Evolutionary conservation across 257 asterid species (phyloP).

Genomic region (Coffea canephora): DNA sequence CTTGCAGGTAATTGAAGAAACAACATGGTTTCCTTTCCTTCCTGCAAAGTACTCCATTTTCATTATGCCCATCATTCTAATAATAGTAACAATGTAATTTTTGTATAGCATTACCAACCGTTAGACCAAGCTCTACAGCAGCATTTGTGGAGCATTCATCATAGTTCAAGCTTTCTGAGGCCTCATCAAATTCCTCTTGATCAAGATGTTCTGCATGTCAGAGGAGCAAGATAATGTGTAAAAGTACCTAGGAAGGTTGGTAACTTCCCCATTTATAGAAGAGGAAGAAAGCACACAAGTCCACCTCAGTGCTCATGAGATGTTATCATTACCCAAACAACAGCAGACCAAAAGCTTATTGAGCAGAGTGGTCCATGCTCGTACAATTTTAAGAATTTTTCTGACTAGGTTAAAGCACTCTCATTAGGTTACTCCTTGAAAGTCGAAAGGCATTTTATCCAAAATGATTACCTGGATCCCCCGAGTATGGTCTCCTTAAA

Average conservation of each 20-base stretch:
- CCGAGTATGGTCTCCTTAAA: conserved; percentile 79
- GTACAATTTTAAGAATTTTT: background rate
- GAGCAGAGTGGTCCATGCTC: background rate
- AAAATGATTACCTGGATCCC: conserved; percentile 69
- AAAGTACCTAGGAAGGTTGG: background rate
- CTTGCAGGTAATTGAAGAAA: conserved; percentile 63
- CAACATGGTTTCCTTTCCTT: conserved; percentile 47
- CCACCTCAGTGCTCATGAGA: background rate
- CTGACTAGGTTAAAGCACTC: background rate
- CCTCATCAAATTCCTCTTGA: conserved; percentile 68
- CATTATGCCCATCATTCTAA: background rate
- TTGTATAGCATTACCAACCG: conserved; percentile 41
- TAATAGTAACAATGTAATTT: background rate
- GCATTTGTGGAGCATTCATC: conserved; percentile 45
- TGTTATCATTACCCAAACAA: background rate
- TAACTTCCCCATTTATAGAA: background rate
- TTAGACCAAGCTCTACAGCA: conserved; percentile 59
- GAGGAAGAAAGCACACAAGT: background rate
- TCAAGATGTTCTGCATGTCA: conserved; percentile 61
- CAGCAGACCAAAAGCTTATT: background rate
- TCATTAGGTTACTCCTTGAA: background rate
- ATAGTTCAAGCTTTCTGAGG: conserved; percentile 25
- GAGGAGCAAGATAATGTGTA: background rate
- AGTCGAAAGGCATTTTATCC: background rate
- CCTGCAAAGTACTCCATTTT: conserved; percentile 40